phyloP scores from a whole-genome alignment of 2,329 filamentous ascomycete species.

The Pseudogymnoascus sp. region DNA sequence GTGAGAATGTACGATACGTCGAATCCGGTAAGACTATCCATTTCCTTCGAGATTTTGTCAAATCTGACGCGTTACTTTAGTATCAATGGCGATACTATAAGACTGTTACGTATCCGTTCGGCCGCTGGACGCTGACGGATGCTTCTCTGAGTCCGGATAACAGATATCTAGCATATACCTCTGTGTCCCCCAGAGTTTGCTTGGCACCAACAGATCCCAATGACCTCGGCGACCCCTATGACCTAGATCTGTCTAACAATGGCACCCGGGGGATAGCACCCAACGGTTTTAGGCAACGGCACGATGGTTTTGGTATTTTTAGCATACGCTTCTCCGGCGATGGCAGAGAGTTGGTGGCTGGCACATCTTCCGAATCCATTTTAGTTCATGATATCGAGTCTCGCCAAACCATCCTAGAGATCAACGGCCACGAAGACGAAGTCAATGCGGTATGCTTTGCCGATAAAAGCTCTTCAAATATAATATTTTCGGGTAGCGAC shows the following conservation, averaged over 20 bases:
- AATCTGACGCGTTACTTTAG: background rate
- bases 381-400: constrained; percentile 91
- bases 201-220: constrained; percentile 80
- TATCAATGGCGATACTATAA: constrained; percentile 96
- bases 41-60: background rate
- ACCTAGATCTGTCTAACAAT: constrained; percentile 61
- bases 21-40: constrained; percentile 47
- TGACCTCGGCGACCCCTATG: constrained; percentile 69
- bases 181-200: constrained; percentile 75
- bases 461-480: constrained; percentile 79
- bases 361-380: constrained; percentile 70
- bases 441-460: constrained; percentile 97
- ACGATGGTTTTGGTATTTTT: constrained; percentile 61
- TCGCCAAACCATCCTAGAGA: constrained; percentile 62
- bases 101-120: constrained; percentile 74
- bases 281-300: constrained; percentile 6
- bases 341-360: constrained; percentile 81
- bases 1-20: constrained; percentile 97
- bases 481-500: constrained; percentile 92
- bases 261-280: constrained; percentile 23
- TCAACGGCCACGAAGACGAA: constrained; percentile 74
- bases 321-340: constrained; percentile 89
- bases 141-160: constrained; percentile 88
- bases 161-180: constrained; percentile 83
- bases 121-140: constrained; percentile 94